phyloP scores from a whole-genome alignment of 805 yeast genomes.

The Candida loeiensis region DNA sequence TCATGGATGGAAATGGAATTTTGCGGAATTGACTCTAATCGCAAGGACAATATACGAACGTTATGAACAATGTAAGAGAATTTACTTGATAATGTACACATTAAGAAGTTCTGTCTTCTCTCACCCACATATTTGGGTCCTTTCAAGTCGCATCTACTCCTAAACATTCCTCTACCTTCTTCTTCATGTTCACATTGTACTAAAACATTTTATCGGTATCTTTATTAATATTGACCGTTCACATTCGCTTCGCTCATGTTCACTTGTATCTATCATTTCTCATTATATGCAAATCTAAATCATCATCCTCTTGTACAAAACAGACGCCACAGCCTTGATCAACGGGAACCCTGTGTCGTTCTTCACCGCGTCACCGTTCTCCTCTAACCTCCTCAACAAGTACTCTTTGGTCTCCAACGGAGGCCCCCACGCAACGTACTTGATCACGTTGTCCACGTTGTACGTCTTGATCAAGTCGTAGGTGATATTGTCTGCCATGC shows the following conservation, averaged over 20 bases:
- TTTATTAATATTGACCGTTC: too few species aligned
- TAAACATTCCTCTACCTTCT: too few species aligned
- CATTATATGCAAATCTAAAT: constrained; percentile 7
- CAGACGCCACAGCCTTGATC: constrained; percentile 46
- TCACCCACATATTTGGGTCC: too few species aligned
- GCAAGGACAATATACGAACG: too few species aligned
- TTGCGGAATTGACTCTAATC: too few species aligned
- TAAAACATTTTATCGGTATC: too few species aligned
- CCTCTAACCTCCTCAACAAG: constrained; percentile 83
- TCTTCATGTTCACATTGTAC: too few species aligned
- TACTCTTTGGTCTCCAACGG: constrained; percentile 91
- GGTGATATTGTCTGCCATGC: constrained; percentile 93
- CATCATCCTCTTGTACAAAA: constrained; percentile 21
- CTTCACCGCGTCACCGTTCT: constrained; percentile 93
- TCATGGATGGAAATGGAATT: too few species aligned
- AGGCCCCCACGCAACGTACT: constrained; percentile 98
- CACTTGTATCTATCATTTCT: constrained; percentile 4
- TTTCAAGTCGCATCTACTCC: too few species aligned
- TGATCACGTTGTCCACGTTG: constrained; percentile 71
- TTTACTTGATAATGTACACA: too few species aligned
- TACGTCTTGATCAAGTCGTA: constrained; percentile 64
- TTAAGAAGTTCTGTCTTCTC: too few species aligned
- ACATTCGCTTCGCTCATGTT: background rate
- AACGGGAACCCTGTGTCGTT: constrained; percentile 77
- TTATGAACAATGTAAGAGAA: too few species aligned